Percentiles rank a stretch among this genome's conserved stretches.
These are phyloP conservation scores for Xylariaceae sp. DNA, from an alignment of 2,329 filamentous ascomycete genomes.

Conservation along the genomic window DNA sequence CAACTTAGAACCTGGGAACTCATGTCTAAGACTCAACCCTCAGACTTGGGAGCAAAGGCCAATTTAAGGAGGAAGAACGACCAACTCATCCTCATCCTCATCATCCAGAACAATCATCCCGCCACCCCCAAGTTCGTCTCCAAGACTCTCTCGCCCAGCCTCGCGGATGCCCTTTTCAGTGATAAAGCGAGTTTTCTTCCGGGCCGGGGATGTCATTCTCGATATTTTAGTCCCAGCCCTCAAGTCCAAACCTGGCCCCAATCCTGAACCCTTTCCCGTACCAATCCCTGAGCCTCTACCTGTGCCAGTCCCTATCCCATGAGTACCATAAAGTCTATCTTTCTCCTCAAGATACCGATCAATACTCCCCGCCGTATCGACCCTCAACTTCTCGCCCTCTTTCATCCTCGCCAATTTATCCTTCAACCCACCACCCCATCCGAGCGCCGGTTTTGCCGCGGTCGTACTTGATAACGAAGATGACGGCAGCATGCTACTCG, in stretches of 20 bases:
- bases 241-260: background rate
- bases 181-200: slow-evolving; percentile 76
- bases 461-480: background rate
- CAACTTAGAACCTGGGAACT: too few species aligned
- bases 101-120: slow-evolving; percentile 17
- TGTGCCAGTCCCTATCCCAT: too few species aligned
- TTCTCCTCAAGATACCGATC: background rate
- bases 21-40: too few species aligned
- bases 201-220: slow-evolving; percentile 44
- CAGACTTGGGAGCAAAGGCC: too few species aligned
- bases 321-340: too few species aligned
- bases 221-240: slow-evolving; percentile 6
- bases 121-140: slow-evolving; percentile 39
- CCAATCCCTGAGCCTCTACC: too few species aligned
- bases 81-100: slow-evolving; percentile 16
- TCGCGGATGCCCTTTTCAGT: slow-evolving; percentile 74
- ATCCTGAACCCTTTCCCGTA: too few species aligned
- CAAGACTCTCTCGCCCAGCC: slow-evolving; percentile 70
- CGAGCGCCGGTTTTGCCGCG: slow-evolving; percentile 33
- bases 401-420: slow-evolving; percentile 60
- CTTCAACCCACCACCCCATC: slow-evolving; percentile 55
- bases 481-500: slow-evolving; percentile 5
- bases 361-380: background rate
- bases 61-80: too few species aligned
- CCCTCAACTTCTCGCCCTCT: slow-evolving; percentile 49